phyloP scores from a whole-genome alignment of 139 green algal species.

The Ulvella scutata region DNA sequence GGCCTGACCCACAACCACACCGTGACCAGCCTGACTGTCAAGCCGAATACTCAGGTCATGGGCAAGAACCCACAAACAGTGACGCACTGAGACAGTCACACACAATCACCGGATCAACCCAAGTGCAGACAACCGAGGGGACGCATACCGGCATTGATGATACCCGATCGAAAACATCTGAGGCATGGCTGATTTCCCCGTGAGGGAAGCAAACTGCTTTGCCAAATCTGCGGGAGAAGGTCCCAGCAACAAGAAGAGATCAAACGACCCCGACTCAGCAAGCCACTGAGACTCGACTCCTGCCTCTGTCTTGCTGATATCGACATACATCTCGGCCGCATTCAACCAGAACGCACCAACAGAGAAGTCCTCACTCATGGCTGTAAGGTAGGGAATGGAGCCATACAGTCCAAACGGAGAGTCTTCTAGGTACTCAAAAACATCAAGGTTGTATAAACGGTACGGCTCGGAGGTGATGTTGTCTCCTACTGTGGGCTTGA shows the following conservation, averaged over 20 bases:
- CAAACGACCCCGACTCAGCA: slow-evolving; percentile 81
- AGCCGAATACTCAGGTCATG: too few relatives aligned
- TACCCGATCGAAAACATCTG: slow-evolving; percentile 91
- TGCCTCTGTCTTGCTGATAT: slow-evolving; percentile 46
- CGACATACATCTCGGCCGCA: slow-evolving; percentile 93
- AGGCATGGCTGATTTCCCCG: slow-evolving; percentile 79
- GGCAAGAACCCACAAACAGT: too few relatives aligned
- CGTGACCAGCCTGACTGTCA: too few relatives aligned
- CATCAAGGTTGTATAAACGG: slow-evolving; percentile 97
- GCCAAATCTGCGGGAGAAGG: slow-evolving; percentile 44
- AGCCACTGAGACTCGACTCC: slow-evolving; percentile 74
- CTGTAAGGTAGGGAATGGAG: slow-evolving; percentile 78
- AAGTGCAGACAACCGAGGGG: too few relatives aligned
- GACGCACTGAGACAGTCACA: too few relatives aligned
- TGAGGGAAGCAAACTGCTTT: slow-evolving; percentile 62
- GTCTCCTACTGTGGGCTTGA: slow-evolving; percentile 40
- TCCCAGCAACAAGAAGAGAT: slow-evolving; percentile 79
- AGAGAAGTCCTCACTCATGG: slow-evolving; percentile 51
- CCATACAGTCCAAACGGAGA: slow-evolving; percentile 95
- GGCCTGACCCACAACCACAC: too few relatives aligned
- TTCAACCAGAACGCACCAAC: slow-evolving; percentile 91
- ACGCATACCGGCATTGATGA: slow-evolving; percentile 81
- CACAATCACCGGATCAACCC: too few relatives aligned
- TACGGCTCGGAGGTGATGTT: slow-evolving; percentile 69
- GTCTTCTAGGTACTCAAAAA: slow-evolving; percentile 92